Evolutionary conservation across 139 green algal genomes (phyloP), one percentile per base, ranked within the genome.

Genomic region (Chlamydomonas sphaeroides): DNA sequence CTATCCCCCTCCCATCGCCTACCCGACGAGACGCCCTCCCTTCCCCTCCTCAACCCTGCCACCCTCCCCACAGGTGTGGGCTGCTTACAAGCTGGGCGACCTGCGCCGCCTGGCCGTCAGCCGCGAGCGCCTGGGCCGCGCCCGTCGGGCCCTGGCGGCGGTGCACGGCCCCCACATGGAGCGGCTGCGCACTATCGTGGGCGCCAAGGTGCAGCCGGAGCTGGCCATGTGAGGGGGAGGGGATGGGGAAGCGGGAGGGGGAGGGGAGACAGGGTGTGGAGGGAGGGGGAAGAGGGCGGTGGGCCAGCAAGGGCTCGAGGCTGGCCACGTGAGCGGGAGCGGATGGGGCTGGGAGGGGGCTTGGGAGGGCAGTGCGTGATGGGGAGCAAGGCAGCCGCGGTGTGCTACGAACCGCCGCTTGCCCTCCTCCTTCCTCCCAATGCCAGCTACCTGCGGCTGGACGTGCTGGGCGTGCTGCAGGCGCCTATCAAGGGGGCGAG

Each of bases 131-230:
- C 89, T 96, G 30, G n/a, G 25, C 1, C 35, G 61, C 8, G 93
- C 92, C 14, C 80, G 91, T 2, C n/a, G 32, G 26, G 83, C 53
- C 32, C 68, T 96, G 57, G 70, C 53, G 14, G 62, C 65, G 1
- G 90, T 89, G n/a, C 90, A 96, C 67, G 93, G 93, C 0, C 42
- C 84, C 1, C 48, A 90, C 66, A 71, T 93, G 67, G 85, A 93
- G 79, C 68, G 93, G 35, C 67, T 95, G 74, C 85, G 91, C 5
- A 51, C 53, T 30, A 89, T 96, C 66, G 89, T 94, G 65, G 91
- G 92, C 59, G 69, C 88, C 63, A 62, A 78, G 76, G 93, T 93
- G 84, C 67, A 41, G 32, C 92, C 93, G 10, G 90, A 95, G 86
- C 84, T 89, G 42, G 90, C 88, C 14, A 89, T 71, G 91, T 94